Percentiles rank a stretch among this genome's conserved stretches.
Evolutionary conservation across 2,329 filamentous ascomycete genomes (phyloP).

Genomic region (Talaromyces pinophilus): DNA sequence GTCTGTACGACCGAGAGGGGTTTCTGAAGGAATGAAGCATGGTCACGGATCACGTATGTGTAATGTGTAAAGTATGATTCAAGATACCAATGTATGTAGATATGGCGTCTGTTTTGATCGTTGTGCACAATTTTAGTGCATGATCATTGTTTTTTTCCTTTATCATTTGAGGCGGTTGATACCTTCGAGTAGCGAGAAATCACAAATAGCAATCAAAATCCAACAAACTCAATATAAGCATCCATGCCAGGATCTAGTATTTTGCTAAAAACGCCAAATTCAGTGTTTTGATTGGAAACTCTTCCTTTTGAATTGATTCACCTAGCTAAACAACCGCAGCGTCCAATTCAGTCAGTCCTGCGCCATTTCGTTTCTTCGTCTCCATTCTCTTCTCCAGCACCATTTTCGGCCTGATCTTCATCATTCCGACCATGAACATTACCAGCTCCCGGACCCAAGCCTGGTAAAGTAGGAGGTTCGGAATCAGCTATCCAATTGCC

Average conservation of each 20-base stretch:
- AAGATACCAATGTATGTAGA: slow-evolving; percentile 22
- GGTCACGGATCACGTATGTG: slow-evolving; percentile 12
- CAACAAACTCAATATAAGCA: background rate
- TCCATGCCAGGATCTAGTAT: background rate
- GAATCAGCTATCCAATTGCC: slow-evolving; percentile 71
- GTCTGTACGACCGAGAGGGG: slow-evolving; percentile 49
- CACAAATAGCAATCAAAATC: background rate
- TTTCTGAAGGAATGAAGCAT: slow-evolving; percentile 39
- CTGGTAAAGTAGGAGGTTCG: slow-evolving; percentile 40
- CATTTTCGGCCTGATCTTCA: slow-evolving; percentile 51
- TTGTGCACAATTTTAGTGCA: background rate
- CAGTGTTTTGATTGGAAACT: background rate
- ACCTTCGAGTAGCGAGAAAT: background rate
- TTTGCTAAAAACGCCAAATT: background rate
- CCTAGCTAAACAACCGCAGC: background rate
- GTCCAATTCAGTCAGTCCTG: slow-evolving; percentile 43
- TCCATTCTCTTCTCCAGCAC: slow-evolving; percentile 45
- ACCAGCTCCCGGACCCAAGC: slow-evolving; percentile 61
- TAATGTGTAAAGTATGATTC: slow-evolving; percentile 21
- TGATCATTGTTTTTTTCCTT: background rate
- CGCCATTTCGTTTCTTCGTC: slow-evolving; percentile 56
- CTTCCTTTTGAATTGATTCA: background rate
- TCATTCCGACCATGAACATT: slow-evolving; percentile 64
- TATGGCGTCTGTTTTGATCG: background rate
- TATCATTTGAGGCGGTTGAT: background rate